Evolutionary conservation across 495 filamentous ascomycete species (phyloP).

Genomic region (Podospora pseudoanserina): DNA sequence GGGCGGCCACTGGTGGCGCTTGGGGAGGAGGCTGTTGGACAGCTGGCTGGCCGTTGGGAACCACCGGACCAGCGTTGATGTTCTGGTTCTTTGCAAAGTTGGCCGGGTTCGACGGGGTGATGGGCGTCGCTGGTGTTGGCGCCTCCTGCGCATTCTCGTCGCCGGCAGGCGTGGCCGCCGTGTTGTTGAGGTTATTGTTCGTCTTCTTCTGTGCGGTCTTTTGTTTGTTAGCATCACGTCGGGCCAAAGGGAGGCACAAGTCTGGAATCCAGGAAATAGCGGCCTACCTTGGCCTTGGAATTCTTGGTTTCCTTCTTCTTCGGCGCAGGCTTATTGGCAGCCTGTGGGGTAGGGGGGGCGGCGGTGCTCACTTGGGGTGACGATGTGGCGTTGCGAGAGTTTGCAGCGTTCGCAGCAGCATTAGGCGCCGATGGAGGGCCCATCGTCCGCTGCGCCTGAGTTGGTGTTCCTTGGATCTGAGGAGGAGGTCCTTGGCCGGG

Average conservation of each 20-base stretch:
- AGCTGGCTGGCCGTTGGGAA: slow-evolving; percentile 44
- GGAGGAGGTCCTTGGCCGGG: slow-evolving; percentile 56
- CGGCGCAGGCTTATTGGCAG: slow-evolving; percentile 69
- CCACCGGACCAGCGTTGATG: slow-evolving; percentile 42
- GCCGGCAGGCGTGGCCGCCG: slow-evolving; percentile 68
- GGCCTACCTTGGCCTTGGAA: slow-evolving; percentile 69
- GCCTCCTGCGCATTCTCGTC: slow-evolving; percentile 69
- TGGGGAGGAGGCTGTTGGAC: slow-evolving; percentile 41
- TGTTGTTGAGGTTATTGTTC: slow-evolving; percentile 51
- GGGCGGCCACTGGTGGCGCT: slow-evolving; percentile 44
- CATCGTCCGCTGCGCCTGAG: slow-evolving; percentile 68
- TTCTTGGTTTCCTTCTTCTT: slow-evolving; percentile 82
- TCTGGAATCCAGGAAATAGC: slow-evolving; percentile 31
- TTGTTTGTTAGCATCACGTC: slow-evolving; percentile 38
- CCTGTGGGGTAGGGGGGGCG: slow-evolving; percentile 83
- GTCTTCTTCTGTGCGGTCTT: slow-evolving; percentile 67
- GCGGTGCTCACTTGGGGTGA: slow-evolving; percentile 73
- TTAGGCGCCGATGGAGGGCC: slow-evolving; percentile 83
- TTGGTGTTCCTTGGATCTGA: slow-evolving; percentile 63
- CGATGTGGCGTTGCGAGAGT: slow-evolving; percentile 63
- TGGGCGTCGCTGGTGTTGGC: slow-evolving; percentile 78
- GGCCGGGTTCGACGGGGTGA: slow-evolving; percentile 73
- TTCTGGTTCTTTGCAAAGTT: slow-evolving; percentile 60
- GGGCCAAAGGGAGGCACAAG: not conserved
- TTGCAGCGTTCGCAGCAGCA: slow-evolving; percentile 40